A percentile compares a stretch with the other conserved stretches of the same genome.
These are phyloP conservation scores for Myriosclerotinia curreyana DNA, from an alignment of 2,329 filamentous ascomycete species.

Conservation along the genomic window DNA sequence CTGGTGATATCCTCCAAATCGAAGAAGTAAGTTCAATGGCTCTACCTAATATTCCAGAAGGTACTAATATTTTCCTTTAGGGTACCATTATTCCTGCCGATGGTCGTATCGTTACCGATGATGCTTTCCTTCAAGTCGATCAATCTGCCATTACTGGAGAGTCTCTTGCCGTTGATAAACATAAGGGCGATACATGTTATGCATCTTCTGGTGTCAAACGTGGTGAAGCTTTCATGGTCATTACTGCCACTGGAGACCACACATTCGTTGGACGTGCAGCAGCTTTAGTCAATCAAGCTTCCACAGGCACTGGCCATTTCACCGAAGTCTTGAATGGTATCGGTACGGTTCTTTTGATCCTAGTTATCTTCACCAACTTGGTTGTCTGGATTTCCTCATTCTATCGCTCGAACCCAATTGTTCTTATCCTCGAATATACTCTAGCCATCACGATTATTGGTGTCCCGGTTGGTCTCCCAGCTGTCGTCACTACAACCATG, in stretches of 20 bases:
- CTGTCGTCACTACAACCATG: constrained; percentile 93
- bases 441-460: constrained; percentile 87
- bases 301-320: constrained; percentile 76
- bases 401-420: constrained; percentile 80
- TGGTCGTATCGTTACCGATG: constrained; percentile 78
- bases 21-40: constrained; percentile 57
- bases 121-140: constrained; percentile 84
- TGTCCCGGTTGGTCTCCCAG: constrained; percentile 89
- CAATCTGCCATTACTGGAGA: constrained; percentile 91
- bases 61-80: constrained; percentile 37
- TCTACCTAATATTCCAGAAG: background rate
- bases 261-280: constrained; percentile 88
- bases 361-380: constrained; percentile 77
- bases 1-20: constrained; percentile 84
- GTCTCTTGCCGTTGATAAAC: constrained; percentile 87
- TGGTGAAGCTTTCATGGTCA: constrained; percentile 78
- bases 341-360: constrained; percentile 72
- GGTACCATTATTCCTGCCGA: constrained; percentile 90
- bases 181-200: constrained; percentile 76
- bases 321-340: constrained; percentile 88
- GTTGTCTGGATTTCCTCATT: constrained; percentile 84
- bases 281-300: constrained; percentile 76
- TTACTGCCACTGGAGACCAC: constrained; percentile 82
- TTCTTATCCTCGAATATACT: constrained; percentile 77
- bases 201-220: constrained; percentile 87